Conservation (phyloP, 2,329 filamentous ascomycete species). For the Arachnomyces sp. region DNA sequence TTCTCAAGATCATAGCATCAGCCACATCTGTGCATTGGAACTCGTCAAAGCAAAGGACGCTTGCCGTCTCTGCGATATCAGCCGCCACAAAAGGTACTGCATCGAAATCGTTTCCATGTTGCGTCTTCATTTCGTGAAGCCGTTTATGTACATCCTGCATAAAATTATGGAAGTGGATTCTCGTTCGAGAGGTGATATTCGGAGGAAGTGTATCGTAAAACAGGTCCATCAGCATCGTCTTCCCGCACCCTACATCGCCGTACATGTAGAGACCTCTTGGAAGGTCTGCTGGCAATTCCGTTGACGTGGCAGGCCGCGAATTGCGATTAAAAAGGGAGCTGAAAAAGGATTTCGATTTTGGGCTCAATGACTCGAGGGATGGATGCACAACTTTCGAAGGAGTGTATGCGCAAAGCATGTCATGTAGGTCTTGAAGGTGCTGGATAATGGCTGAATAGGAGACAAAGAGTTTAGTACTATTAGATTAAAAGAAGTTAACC, state of each 20-base stretch:
- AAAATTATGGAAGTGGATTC: slow-evolving; percentile 99
- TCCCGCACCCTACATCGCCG: slow-evolving; percentile 92
- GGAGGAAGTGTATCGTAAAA: slow-evolving; percentile 87
- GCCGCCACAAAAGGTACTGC: slow-evolving; percentile 86
- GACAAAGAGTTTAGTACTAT: not conserved
- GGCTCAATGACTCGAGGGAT: slow-evolving; percentile 60
- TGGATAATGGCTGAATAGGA: slow-evolving; percentile 66
- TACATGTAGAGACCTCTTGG: slow-evolving; percentile 91
- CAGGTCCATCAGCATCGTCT: slow-evolving; percentile 99
- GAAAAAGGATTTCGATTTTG: slow-evolving; percentile 47
- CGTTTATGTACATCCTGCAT: slow-evolving; percentile 97
- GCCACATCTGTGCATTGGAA: slow-evolving; percentile 98
- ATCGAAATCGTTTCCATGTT: slow-evolving; percentile 82
- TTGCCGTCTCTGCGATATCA: slow-evolving; percentile 78
- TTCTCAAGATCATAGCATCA: slow-evolving; percentile 92
- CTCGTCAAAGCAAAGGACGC: slow-evolving; percentile 94
- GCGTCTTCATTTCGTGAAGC: slow-evolving; percentile 82
- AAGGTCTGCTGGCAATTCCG: slow-evolving; percentile 59
- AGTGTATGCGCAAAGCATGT: slow-evolving; percentile 67
- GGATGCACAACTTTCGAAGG: slow-evolving; percentile 71
- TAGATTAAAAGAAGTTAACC: slow-evolving; percentile 1
- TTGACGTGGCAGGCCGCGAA: slow-evolving; percentile 23
- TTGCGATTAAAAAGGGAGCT: slow-evolving; percentile 36
- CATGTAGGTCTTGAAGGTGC: slow-evolving; percentile 79
- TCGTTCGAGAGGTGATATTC: slow-evolving; percentile 72